Evolutionary conservation across 768 basidiomycete genomes (phyloP).

Genomic region (Suillus placidus): DNA sequence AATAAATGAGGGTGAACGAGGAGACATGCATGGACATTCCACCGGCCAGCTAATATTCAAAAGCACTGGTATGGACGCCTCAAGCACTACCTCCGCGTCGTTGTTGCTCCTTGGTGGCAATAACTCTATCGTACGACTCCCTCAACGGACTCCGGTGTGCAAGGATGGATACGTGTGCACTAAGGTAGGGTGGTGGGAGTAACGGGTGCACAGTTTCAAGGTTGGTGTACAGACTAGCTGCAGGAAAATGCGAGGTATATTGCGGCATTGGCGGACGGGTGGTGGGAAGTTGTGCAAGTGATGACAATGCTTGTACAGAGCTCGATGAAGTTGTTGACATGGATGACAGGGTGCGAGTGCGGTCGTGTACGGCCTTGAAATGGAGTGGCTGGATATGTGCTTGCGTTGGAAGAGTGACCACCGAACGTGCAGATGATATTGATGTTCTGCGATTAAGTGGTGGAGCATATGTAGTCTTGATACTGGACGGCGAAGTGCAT

Average conservation of each 20-base stretch:
- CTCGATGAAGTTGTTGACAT: conserved; percentile 51
- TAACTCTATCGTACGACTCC: conserved; percentile 71
- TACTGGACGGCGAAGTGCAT: conserved; percentile 42
- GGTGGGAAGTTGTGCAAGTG: conserved; percentile 55
- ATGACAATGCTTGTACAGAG: conserved; percentile 56
- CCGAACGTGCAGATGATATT: conserved; percentile 61
- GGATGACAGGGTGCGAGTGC: conserved; percentile 59
- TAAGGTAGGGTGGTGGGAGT: conserved; percentile 71
- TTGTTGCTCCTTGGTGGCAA: conserved; percentile 52
- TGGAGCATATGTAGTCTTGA: conserved; percentile 37
- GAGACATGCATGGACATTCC: conserved; percentile 5
- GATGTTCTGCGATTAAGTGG: conserved; percentile 50
- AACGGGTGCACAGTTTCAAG: conserved; percentile 69
- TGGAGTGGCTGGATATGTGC: conserved; percentile 37
- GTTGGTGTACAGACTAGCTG: conserved; percentile 53
- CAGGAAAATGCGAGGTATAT: conserved; percentile 64
- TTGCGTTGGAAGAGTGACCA: conserved; percentile 56
- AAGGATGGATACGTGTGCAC: conserved; percentile 70
- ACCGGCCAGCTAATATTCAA: conserved; percentile 9
- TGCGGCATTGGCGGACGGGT: conserved; percentile 42
- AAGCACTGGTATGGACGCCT: neutral
- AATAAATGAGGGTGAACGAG: conserved; percentile 2
- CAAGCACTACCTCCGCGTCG: conserved; percentile 19
- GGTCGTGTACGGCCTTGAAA: conserved; percentile 41
- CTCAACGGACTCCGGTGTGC: conserved; percentile 65